These are phyloP conservation scores for Spencermartinsiella europaea DNA, from an alignment of 805 yeast genomes.

Conservation along the genomic window DNA sequence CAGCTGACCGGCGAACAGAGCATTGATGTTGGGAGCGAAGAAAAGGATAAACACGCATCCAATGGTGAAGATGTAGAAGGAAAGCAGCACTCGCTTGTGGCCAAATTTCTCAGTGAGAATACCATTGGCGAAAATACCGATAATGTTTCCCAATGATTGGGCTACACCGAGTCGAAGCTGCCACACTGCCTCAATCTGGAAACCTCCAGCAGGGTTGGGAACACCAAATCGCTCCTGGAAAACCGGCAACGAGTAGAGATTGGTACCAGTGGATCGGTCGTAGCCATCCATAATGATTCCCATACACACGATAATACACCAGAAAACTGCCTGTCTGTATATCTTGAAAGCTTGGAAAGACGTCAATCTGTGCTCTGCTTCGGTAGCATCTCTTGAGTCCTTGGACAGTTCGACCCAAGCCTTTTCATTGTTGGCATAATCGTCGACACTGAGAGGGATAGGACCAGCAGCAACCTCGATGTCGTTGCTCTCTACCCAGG, in stretches of 20 bases:
- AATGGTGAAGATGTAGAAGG: conserved; percentile 29
- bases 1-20: conserved; percentile 35
- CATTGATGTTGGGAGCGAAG: conserved; percentile 37
- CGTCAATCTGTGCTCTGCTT: conserved; percentile 26
- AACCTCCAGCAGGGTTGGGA: conserved; percentile 28
- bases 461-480: background rate
- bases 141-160: conserved; percentile 31
- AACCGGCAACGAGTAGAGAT: conserved; percentile 42
- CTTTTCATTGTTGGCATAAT: conserved; percentile 3
- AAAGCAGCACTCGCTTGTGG: conserved; percentile 37
- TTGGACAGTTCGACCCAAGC: conserved; percentile 5
- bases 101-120: conserved; percentile 39
- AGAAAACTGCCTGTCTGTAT: conserved; percentile 40
- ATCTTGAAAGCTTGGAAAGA: conserved; percentile 33
- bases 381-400: conserved; percentile 13
- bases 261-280: conserved; percentile 35
- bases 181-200: conserved; percentile 39
- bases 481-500: conserved; percentile 18
- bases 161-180: conserved; percentile 32
- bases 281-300: conserved; percentile 47
- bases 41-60: conserved; percentile 38
- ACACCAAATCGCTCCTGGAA: conserved; percentile 40
- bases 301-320: conserved; percentile 41
- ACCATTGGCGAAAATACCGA: conserved; percentile 41
- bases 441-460: background rate